Percentiles rank a stretch among this genome's conserved stretches.
These are phyloP conservation scores for Coemansia sp. DNA, from an alignment of 192 early-diverging fungal genomes.

Conservation along the genomic window DNA sequence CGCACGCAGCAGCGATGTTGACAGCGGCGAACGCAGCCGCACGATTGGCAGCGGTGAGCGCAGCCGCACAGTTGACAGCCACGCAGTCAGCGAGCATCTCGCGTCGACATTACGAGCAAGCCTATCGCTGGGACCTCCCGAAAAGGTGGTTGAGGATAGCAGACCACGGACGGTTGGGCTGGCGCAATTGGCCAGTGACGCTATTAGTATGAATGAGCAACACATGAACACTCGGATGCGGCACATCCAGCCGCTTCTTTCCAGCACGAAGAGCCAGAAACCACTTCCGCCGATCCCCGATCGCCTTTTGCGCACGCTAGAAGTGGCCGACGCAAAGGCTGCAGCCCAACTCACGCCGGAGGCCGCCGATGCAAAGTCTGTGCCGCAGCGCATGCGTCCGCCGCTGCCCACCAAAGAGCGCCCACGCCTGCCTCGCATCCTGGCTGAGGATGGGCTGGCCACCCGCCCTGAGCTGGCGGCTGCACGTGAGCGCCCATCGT, in stretches of 20 bases:
- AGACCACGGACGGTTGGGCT: constrained; percentile 22
- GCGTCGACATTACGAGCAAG: not conserved
- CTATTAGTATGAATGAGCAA: constrained; percentile 15
- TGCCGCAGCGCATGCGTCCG: constrained; percentile 14
- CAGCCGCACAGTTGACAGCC: not conserved
- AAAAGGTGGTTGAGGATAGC: not conserved
- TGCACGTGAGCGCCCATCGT: constrained; percentile 35
- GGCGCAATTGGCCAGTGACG: constrained; percentile 35
- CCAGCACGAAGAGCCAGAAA: constrained; percentile 16
- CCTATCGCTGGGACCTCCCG: not conserved
- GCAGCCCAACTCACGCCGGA: constrained; percentile 20
- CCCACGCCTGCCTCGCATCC: constrained; percentile 27
- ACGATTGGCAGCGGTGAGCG: not conserved
- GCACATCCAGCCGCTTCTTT: constrained; percentile 6
- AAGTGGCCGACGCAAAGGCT: constrained; percentile 19
- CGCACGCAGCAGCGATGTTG: not conserved
- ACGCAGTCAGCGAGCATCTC: not conserved
- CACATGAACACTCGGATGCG: constrained; percentile 2
- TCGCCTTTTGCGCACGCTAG: constrained; percentile 36
- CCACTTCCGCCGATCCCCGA: constrained; percentile 36
- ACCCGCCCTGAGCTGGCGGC: constrained; percentile 27
- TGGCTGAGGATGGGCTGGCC: constrained; percentile 26
- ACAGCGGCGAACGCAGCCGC: not conserved
- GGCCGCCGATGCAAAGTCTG: constrained; percentile 15
- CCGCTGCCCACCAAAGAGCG: constrained; percentile 39